Conservation (phyloP, 2,329 filamentous ascomycete species). For the Cladosporium sp. region DNA sequence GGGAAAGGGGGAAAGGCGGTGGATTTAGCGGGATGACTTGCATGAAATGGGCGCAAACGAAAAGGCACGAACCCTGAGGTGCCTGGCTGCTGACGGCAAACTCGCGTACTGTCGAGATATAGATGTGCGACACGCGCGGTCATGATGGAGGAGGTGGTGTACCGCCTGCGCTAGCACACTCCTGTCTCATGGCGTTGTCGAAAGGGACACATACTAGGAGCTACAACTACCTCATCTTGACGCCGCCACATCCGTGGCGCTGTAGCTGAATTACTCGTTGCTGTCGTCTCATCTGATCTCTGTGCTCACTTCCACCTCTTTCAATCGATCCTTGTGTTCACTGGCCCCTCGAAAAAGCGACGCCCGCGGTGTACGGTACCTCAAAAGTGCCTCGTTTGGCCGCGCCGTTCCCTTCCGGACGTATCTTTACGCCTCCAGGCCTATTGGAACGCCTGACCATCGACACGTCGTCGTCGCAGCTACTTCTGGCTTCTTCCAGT, state of each 20-base stretch:
- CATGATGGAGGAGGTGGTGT: not conserved
- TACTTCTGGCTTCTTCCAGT: not conserved
- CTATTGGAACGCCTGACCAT: conserved; percentile 1
- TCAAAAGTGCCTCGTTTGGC: not conserved
- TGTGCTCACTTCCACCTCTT: not conserved
- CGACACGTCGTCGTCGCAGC: not conserved
- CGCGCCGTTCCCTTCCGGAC: not conserved
- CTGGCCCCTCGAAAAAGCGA: not conserved
- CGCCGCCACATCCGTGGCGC: not conserved
- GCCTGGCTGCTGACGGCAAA: not conserved
- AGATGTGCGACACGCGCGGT: not conserved
- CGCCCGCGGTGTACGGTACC: not conserved
- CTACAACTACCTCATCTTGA: not conserved
- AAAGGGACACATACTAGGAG: not conserved
- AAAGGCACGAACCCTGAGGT: not conserved
- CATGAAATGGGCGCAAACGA: conserved; percentile 8
- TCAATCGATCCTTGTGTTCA: not conserved
- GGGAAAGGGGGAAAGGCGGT: conserved; percentile 3
- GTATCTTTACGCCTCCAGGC: not conserved
- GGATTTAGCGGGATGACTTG: conserved; percentile 10
- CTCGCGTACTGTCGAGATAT: not conserved
- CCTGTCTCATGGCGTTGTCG: conserved; percentile 3
- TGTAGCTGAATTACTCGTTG: not conserved
- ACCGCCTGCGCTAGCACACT: not conserved
- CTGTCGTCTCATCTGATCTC: not conserved